Base-by-base conservation (phyloP, 2,329 filamentous ascomycete genomes). In the Cordyceps cicadae region DNA sequence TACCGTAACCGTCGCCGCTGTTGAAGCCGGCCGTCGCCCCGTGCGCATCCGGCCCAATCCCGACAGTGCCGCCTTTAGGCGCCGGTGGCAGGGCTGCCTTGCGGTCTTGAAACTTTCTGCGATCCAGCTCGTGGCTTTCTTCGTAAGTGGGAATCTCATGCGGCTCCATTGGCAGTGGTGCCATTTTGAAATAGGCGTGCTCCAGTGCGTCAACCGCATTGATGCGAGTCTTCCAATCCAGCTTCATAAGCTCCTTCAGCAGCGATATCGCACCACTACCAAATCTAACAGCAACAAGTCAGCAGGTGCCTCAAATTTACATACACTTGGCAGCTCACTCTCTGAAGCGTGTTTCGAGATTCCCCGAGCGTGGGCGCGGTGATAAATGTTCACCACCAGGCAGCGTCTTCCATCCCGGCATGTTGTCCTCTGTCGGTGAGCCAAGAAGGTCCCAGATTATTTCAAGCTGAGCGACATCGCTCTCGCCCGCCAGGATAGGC, bases 91-190 rank as follows among this genome's bases (percentile, higher is more conserved):
- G 81, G 24, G 87, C 88, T 24, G 88, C 88, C 69, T 90, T 90
- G 68, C 94, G 88, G 62, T 92, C 89, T 66, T 95, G 88, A 67
- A 92, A 93, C 74, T 93, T 95, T 71, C 92, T 86, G 55, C 93
- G 85, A 71, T 99, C 94, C n/a, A 97, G 79, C 73, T 99, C 94
- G 74, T 99, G 94, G 50, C 92, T 96, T 68, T 97, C 93, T 70
- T 96, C 90, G 69, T 96, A 97, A 17, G 79, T 83, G 2, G 94
- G 94, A n/a, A 99, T 82, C 55, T 97, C 92, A 64, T 88, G 87
- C 1, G 94, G 91, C 60, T 84, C 83, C 45, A 92, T 86, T 9
- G 94, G 94, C 5, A 88, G 78, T 4, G 94, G 94, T 1, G 82
- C 75, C 61, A 84, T 88, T 63, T 85, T 87, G 77, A 99, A 97